Base-by-base conservation (phyloP, 1,284 basidiomycete genomes). In the Rhodotorula mucilaginosa region DNA sequence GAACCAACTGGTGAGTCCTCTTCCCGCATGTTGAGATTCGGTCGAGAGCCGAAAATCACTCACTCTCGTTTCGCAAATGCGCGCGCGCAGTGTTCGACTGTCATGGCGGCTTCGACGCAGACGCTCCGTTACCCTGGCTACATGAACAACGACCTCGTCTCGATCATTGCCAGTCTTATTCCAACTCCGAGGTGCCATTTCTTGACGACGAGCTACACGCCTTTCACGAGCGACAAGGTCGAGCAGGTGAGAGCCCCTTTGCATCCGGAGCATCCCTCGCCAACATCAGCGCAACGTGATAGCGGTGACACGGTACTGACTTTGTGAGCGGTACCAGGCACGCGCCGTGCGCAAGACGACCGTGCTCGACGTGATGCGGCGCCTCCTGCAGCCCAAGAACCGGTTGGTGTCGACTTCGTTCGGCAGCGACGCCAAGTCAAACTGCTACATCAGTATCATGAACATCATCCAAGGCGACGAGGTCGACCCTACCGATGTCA, bases 131-230 rank as follows among this genome's bases (percentile, higher is more conserved):
- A 97, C 83, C 97, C 97, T 0, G 92, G 93, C 64, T 99, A 99
- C 83, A 99, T 98, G 96, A 99, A 99, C 85, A 99, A 99, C 79
- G 96, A 99, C 80, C 88, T 97, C 48, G 93, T 97, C 75, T 93
- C 95, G 39, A 97, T 99, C 78, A 91, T 99, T 69, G 94, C 97
- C 3, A 95, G 92, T 19, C 86, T 99, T 65, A 98, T 99, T 77
- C 97, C 97, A 4, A 99, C 97, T 16, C 96, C 97, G n/a, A 86
- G 96, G 65, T 98, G 95, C 79, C 97, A 99, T 83, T 99, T 99
- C 86, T 87, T 99, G 70, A 97, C 96, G 91, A 99, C 97, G n/a
- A 94, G 93, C 23, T 99, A 99, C 79, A 99, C 97, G 6, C 96
- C 97, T 0, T 99, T 99, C 82, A 97, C 95, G 2, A 92, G 91